Percentiles rank a stretch among this genome's conserved stretches.
Conservation (phyloP, 2,329 filamentous ascomycete species). For the Setomelanomma holmii region DNA sequence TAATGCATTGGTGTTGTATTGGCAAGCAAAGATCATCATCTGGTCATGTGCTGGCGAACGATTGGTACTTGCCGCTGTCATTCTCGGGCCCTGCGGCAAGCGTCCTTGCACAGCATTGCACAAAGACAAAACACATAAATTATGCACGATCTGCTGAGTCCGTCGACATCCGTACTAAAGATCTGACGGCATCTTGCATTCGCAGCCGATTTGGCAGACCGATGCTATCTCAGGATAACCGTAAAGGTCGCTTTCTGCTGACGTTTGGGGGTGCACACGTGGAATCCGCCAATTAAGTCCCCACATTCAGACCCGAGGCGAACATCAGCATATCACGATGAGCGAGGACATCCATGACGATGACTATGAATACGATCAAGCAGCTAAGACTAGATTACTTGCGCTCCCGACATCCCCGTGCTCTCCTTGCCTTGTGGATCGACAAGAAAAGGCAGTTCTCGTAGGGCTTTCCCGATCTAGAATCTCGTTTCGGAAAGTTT, state of each 20-base stretch:
- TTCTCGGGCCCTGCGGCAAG: background rate
- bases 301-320: background rate
- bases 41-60: slow-evolving; percentile 18
- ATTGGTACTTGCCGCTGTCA: slow-evolving; percentile 24
- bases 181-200: background rate
- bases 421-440: background rate
- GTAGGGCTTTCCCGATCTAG: slow-evolving; percentile 6
- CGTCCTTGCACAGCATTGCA: slow-evolving; percentile 5
- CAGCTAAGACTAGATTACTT: background rate
- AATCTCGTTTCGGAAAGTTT: slow-evolving; percentile 10
- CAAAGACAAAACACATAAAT: background rate
- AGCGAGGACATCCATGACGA: slow-evolving; percentile 1
- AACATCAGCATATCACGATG: background rate
- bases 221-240: too few relatives aligned
- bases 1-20: slow-evolving; percentile 5
- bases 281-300: background rate
- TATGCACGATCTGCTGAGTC: background rate
- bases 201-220: too few relatives aligned
- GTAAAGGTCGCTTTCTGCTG: too few relatives aligned
- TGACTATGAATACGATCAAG: background rate
- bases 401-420: background rate
- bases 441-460: background rate
- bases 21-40: background rate
- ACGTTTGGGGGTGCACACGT: background rate
- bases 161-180: background rate